Conservation (phyloP, 2,329 filamentous ascomycete species). For the Trichoderma sp. region DNA sequence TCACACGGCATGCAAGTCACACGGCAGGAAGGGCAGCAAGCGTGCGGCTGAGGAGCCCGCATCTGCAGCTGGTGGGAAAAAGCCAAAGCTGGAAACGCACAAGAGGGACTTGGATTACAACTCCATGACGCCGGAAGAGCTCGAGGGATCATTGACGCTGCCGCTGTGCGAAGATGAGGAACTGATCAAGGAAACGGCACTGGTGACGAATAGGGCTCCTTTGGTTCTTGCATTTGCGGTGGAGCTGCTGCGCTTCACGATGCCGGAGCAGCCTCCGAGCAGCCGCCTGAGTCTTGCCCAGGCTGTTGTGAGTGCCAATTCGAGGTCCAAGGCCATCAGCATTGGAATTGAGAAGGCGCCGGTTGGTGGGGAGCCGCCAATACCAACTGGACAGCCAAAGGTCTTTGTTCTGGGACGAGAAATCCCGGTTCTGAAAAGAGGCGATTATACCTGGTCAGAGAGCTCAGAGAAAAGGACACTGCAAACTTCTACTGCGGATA, state of each 20-base stretch:
- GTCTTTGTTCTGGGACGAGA: conserved; percentile 74
- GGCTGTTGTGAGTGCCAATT: conserved; percentile 81
- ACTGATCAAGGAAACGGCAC: conserved; percentile 57
- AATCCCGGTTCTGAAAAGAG: conserved; percentile 74
- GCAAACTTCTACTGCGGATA: neutral
- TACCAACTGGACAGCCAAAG: conserved; percentile 75
- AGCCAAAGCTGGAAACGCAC: conserved; percentile 41
- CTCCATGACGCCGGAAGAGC: conserved; percentile 56
- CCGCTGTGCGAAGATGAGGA: conserved; percentile 63
- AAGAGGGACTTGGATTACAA: conserved; percentile 45
- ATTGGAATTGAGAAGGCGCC: conserved; percentile 71
- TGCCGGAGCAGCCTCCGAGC: conserved; percentile 84
- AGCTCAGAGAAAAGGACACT: neutral
- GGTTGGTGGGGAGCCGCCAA: conserved; percentile 70
- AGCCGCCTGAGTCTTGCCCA: conserved; percentile 82
- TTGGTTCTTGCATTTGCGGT: conserved; percentile 81
- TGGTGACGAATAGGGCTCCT: conserved; percentile 81
- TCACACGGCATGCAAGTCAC: conserved; percentile 58
- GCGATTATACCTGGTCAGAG: conserved; percentile 63
- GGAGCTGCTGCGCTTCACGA: conserved; percentile 74
- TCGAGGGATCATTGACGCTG: conserved; percentile 65
- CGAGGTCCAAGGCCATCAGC: conserved; percentile 73
- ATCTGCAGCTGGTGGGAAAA: conserved; percentile 37
- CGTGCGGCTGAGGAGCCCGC: conserved; percentile 35
- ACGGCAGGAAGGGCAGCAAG: conserved; percentile 48